Conservation (phyloP, 2,329 filamentous ascomycete genomes). For the Colletotrichum plurivorum region DNA sequence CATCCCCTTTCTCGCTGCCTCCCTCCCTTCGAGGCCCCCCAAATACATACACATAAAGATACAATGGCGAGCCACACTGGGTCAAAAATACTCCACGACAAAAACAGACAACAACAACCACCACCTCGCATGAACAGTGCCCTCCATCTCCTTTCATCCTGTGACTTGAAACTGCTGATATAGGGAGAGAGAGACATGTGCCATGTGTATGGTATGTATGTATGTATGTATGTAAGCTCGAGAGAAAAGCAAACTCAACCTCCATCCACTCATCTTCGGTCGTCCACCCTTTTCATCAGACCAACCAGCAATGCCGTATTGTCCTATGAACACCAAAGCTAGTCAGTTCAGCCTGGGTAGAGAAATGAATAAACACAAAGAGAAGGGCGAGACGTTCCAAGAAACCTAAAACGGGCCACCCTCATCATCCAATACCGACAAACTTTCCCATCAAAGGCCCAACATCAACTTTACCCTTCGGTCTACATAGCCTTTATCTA, state of each 20-base stretch:
- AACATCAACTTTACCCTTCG: neutral
- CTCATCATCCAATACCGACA: neutral
- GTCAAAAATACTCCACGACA: neutral
- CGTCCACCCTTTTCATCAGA: no score
- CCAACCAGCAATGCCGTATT: neutral
- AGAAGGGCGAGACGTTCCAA: neutral
- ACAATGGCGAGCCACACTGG: neutral
- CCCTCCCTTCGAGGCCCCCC: neutral
- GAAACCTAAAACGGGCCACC: neutral
- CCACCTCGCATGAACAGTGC: slow-evolving; percentile 7
- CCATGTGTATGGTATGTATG: no score
- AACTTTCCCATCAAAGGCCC: neutral
- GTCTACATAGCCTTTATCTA: no score
- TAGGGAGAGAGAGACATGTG: neutral
- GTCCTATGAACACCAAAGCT: no score
- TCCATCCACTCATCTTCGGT: slow-evolving; percentile 9
- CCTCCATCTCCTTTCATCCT: neutral
- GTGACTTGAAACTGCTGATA: neutral
- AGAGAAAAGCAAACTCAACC: slow-evolving; percentile 8
- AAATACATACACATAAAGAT: neutral
- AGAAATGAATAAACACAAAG: no score
- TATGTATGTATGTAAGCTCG: neutral
- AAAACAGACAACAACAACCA: neutral
- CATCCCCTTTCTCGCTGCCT: neutral
- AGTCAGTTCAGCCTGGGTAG: no score